Base-by-base conservation (phyloP, 2,329 filamentous ascomycete genomes). In the Eutypella sp. region DNA sequence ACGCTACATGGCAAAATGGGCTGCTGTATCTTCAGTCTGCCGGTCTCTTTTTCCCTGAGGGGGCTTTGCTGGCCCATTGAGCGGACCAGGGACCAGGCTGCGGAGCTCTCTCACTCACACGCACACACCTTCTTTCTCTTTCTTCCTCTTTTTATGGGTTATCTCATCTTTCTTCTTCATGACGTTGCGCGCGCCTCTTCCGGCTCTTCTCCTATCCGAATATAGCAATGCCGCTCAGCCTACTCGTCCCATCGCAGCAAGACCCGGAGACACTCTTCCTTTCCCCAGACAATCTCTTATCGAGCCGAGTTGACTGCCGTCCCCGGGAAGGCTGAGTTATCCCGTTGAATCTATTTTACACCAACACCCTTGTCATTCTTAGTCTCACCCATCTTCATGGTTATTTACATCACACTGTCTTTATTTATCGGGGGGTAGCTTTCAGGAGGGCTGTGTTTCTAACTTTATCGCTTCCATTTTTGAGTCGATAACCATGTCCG, bases 401-500 rank as follows among this genome's bases (percentile, higher is more conserved):
- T 57, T 60, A 57, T 59, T 59, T 60, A 49, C 46, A 58, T 54
- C 43, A 44, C 50, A 57, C 54, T 47, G 46, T 56, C 59, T 63
- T 59, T 59, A 61, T 59, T 59, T 60, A 58, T 61, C 57, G 48
- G 42, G 44, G 47, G 44, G 43, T 34, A 38, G 29, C 40, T 29
- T 45, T 47, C 47, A 51, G 47, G 20, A 58, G 60, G 60, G 61
- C 60, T 63, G 62, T 62, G 57, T 62, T 63, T 59, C 58, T 62
- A 57, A 57, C 57, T 58, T 58, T 60, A 50, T 57, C 51, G 59
- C 59, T 64, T 65, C 68, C 67, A 67, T 65, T 58, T 65, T 69
- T 62, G 64, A 68, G 63, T 62, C 57, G 55, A 49, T 63, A 62
- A 64, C 63, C 66, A 79, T 80, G 76, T 69, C 74, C 54, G 76